These are phyloP conservation scores for Purshia tridentata DNA, from an alignment of 306 rosid genomes.

Conservation along the genomic window DNA sequence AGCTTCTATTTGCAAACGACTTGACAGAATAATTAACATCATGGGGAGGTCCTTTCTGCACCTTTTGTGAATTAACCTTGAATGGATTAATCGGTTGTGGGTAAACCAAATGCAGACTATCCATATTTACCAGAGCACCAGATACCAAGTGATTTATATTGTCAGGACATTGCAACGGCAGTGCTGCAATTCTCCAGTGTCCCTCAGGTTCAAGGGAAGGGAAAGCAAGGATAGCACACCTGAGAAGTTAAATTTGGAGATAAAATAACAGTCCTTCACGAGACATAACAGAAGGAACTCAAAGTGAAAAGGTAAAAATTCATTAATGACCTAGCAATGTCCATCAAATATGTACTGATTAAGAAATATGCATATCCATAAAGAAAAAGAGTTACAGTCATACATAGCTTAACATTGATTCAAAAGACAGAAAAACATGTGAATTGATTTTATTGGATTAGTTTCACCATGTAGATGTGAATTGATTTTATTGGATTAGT, in stretches of 20 bases:
- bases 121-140: conserved; percentile 46
- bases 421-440: neutral
- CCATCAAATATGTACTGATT: neutral
- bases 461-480: neutral
- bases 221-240: conserved; percentile 52
- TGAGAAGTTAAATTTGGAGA: conserved; percentile 35
- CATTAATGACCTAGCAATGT: neutral
- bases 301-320: neutral
- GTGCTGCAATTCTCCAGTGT: conserved; percentile 50
- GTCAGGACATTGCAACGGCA: conserved; percentile 40
- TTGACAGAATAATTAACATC: conserved; percentile 42
- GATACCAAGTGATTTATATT: conserved; percentile 31
- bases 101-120: conserved; percentile 52
- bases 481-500: neutral
- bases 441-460: neutral
- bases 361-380: neutral
- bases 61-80: conserved; percentile 43
- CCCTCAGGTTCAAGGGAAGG: conserved; percentile 48
- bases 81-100: conserved; percentile 47
- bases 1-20: conserved; percentile 39
- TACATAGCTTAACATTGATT: neutral
- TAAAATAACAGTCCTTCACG: neutral
- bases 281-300: neutral
- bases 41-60: conserved; percentile 34
- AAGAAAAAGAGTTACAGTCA: neutral